Percentiles rank a stretch among this genome's conserved stretches.
Evolutionary conservation across 192 early-diverging fungal genomes (phyloP).

Genomic region (Umbelopsis sp.): DNA sequence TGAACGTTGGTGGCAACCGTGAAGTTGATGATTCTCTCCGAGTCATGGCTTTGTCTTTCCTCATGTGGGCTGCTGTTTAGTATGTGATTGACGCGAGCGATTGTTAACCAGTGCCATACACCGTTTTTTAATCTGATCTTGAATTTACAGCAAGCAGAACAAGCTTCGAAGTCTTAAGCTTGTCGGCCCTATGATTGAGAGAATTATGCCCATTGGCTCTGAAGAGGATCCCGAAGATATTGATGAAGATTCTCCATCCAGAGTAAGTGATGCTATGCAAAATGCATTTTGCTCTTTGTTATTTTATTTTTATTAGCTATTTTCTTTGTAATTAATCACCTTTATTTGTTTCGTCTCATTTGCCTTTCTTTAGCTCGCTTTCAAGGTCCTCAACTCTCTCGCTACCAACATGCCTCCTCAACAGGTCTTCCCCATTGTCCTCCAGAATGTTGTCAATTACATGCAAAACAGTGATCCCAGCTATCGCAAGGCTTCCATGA

Average conservation of each 20-base stretch:
- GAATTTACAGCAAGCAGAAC: slow-evolving; percentile 63
- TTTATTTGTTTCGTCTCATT: too few species aligned
- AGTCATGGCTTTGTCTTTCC: slow-evolving; percentile 80
- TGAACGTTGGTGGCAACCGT: slow-evolving; percentile 68
- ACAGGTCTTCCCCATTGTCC: slow-evolving; percentile 83
- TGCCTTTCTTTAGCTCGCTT: slow-evolving; percentile 37
- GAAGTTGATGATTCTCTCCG: slow-evolving; percentile 71
- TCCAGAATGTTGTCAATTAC: slow-evolving; percentile 72
- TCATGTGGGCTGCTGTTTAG: slow-evolving; percentile 77
- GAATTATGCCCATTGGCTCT: slow-evolving; percentile 80
- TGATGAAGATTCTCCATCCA: slow-evolving; percentile 83
- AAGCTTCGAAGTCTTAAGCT: slow-evolving; percentile 86
- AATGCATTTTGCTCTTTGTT: background rate
- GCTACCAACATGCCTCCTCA: slow-evolving; percentile 84
- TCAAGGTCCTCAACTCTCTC: slow-evolving; percentile 73
- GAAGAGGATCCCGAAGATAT: slow-evolving; percentile 80
- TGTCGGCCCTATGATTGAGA: slow-evolving; percentile 74
- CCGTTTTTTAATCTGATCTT: too few species aligned
- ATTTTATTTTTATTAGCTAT: background rate
- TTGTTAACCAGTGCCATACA: too few species aligned
- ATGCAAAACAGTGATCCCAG: slow-evolving; percentile 77
- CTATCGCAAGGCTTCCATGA: slow-evolving; percentile 85
- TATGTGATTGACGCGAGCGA: slow-evolving; percentile 41
- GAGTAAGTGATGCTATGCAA: slow-evolving; percentile 19
- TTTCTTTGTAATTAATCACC: slow-evolving; percentile 18